Percentiles rank a stretch among this genome's conserved stretches.
These are phyloP conservation scores for Phoma sp. DNA, from an alignment of 2,329 filamentous ascomycete genomes.

Conservation along the genomic window DNA sequence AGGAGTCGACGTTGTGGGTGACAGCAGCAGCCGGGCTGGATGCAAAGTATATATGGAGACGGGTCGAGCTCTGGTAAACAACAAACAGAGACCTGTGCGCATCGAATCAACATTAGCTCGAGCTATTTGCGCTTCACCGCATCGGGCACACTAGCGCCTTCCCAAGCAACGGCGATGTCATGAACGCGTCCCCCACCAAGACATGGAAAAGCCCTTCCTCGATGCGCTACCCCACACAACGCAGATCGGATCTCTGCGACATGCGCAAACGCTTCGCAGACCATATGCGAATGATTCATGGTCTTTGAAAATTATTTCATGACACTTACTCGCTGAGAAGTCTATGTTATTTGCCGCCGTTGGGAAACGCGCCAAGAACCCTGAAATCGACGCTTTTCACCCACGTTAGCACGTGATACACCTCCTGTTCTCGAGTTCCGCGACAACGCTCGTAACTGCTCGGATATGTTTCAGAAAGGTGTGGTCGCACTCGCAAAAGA, in stretches of 20 bases:
- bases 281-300: neutral
- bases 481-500: constrained; percentile 20
- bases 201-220: constrained; percentile 20
- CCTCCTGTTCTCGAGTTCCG: constrained; percentile 10
- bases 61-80: constrained; percentile 23
- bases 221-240: constrained; percentile 24
- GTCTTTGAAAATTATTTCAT: neutral
- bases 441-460: constrained; percentile 20
- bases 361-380: constrained; percentile 19
- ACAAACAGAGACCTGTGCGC: constrained; percentile 14
- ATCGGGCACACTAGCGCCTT: constrained; percentile 6
- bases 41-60: constrained; percentile 34
- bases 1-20: constrained; percentile 33
- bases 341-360: neutral
- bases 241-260: constrained; percentile 2
- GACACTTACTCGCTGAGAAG: neutral
- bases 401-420: constrained; percentile 9
- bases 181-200: constrained; percentile 23
- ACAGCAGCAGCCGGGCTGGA: constrained; percentile 28
- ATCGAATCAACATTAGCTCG: constrained; percentile 9
- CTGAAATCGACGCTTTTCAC: constrained; percentile 1
- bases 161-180: constrained; percentile 17
- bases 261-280: neutral
- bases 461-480: constrained; percentile 20
- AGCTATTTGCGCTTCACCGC: constrained; percentile 2